Evolutionary conservation across 2,329 filamentous ascomycete species (phyloP), one percentile per base, ranked within the genome.

Genomic region (Lecanicillium sp.): DNA sequence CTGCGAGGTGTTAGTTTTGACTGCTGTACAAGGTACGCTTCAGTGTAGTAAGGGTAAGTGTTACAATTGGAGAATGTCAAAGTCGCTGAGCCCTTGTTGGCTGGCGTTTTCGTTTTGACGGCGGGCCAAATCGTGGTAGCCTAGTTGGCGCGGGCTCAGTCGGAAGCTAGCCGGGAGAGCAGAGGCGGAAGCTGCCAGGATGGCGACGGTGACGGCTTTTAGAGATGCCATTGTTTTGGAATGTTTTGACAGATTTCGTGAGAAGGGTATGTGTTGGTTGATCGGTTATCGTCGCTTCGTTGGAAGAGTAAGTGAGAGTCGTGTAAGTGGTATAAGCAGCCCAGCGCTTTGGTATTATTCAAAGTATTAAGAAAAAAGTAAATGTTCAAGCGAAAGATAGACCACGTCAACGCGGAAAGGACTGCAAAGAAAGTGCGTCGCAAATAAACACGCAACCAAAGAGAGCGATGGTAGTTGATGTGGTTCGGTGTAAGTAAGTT

Each of bases 1-100:
- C 69, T 71, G 57, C 68, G 65, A 38, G 69, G 58, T 33, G 30
- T 33, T 17, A 17, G 9, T 17, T 13, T 14, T 20, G 11, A 19
- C 11, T 14, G 12, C 3, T 28, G 13, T 20, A 14, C 10, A 4
- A 14, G 20, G 18, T 3, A 32, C 9, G 9, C 3, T 7, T 11
- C 4, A 11, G 17, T 9, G 4, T 3, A 11, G 5, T 14, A 17
- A 7, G 10, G 13, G 4, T 22, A 3, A 25, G 14, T 14, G 30
- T 17, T 36, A 42, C 40, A 42, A 42, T 29, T 42, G 32, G 17
- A 42, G 19, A 32, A 42, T 42, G 22, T 36, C 29, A 30, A 36
- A 33, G 36, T 42, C 40, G 22, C 13, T 27, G 4, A 42, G 36
- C 12, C 40, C 40, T 14, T 32, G 17, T 28, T 18, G 35, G 17